A percentile compares a stretch with the other conserved stretches of the same genome.
Conservation (phyloP, 805 yeast species). For the Cyberlindnera euphorbiiphila region DNA sequence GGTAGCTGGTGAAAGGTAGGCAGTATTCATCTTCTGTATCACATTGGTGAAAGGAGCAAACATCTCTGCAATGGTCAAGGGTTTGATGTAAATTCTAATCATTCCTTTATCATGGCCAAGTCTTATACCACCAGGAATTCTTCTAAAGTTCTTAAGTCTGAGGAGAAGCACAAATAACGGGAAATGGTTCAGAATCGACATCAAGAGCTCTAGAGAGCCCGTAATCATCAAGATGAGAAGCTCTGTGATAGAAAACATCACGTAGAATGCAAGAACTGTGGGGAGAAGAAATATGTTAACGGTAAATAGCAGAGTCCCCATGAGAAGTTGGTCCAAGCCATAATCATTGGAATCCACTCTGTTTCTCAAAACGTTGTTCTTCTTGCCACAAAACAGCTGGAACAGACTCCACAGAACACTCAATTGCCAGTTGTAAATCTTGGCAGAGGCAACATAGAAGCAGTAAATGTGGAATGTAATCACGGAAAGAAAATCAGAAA, state of each 20-base stretch:
- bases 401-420: slow-evolving; percentile 67
- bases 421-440: slow-evolving; percentile 73
- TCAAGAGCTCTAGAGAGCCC: slow-evolving; percentile 51
- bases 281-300: slow-evolving; percentile 76
- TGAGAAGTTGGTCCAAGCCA: slow-evolving; percentile 77
- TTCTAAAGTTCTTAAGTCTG: slow-evolving; percentile 71
- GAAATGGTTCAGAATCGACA: slow-evolving; percentile 72
- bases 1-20: slow-evolving; percentile 40
- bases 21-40: slow-evolving; percentile 35
- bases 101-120: slow-evolving; percentile 21
- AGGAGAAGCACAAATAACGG: slow-evolving; percentile 83
- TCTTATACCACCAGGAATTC: slow-evolving; percentile 59
- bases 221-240: slow-evolving; percentile 44
- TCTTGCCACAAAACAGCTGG: slow-evolving; percentile 84
- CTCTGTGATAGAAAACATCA: slow-evolving; percentile 62
- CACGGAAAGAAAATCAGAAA: slow-evolving; percentile 60
- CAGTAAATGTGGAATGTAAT: slow-evolving; percentile 69
- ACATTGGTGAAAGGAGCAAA: slow-evolving; percentile 45
- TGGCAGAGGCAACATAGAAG: slow-evolving; percentile 75
- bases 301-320: slow-evolving; percentile 87
- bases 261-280: slow-evolving; percentile 80
- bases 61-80: slow-evolving; percentile 41
- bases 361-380: slow-evolving; percentile 75
- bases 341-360: slow-evolving; percentile 84
- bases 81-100: slow-evolving; percentile 38